A percentile compares a stretch with the other conserved stretches of the same genome.
phyloP scores from a whole-genome alignment of 345 rosid species.

The Pistacia vera region DNA sequence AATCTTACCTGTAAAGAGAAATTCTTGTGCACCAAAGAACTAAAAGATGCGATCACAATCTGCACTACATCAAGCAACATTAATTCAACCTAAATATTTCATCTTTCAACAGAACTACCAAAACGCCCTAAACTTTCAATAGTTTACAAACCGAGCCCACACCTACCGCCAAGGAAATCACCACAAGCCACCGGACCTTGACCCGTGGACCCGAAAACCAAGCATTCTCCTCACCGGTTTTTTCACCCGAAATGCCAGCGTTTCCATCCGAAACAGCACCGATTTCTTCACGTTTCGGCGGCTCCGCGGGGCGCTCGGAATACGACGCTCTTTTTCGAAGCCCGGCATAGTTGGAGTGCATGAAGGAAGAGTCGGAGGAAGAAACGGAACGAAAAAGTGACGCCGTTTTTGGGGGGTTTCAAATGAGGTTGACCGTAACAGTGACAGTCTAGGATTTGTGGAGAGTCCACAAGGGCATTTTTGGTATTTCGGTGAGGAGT shows the following conservation, averaged over 20 bases:
- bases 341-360: constrained; percentile 27
- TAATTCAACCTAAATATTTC: neutral
- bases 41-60: constrained; percentile 47
- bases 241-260: constrained; percentile 1
- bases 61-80: constrained; percentile 28
- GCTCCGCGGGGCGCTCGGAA: constrained; percentile 12
- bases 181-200: constrained; percentile 49
- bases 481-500: constrained; percentile 29
- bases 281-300: constrained; percentile 19
- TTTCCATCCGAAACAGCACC: constrained; percentile 20
- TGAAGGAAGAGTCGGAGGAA: constrained; percentile 19
- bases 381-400: constrained; percentile 19
- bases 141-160: neutral
- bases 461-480: constrained; percentile 46
- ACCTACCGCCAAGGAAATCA: constrained; percentile 42
- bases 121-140: neutral
- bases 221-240: constrained; percentile 9
- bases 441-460: constrained; percentile 32
- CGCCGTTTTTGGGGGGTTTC: constrained; percentile 22
- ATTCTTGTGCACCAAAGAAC: constrained; percentile 59
- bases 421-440: constrained; percentile 17
- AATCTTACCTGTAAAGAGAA: constrained; percentile 53
- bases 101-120: neutral
- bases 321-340: constrained; percentile 39
- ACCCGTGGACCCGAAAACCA: constrained; percentile 26